A percentile compares a stretch with the other conserved stretches of the same genome.
Evolutionary conservation across 306 rosid genomes (phyloP).

Genomic region (Ziziphus jujuba): DNA sequence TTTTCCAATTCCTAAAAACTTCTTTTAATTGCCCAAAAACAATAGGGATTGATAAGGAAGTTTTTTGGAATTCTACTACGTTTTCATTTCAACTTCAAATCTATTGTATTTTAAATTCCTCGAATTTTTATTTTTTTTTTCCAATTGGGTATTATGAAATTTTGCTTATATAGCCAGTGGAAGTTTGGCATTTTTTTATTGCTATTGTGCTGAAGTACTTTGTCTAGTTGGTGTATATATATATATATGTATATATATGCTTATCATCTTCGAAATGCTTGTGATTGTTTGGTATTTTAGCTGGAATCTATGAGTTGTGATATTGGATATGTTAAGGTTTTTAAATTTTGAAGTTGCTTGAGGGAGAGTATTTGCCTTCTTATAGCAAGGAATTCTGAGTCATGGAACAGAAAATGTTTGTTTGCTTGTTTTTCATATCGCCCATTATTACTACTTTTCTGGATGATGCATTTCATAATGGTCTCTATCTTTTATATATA

Average conservation of each 20-base stretch:
- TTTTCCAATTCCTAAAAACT: not conserved
- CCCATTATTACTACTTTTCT: not conserved
- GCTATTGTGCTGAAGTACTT: not conserved
- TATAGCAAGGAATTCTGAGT: not conserved
- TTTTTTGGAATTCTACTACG: not conserved
- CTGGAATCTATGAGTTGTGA: not conserved
- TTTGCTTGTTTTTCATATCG: not conserved
- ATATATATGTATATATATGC: not conserved
- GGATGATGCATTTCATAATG: not conserved
- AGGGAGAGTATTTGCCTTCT: not conserved
- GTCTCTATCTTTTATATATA: not conserved
- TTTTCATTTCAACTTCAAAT: not conserved
- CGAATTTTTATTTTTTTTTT: not conserved
- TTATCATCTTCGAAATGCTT: not conserved
- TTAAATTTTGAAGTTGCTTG: not conserved
- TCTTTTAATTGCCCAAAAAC: not conserved
- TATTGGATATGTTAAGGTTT: not conserved
- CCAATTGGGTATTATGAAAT: not conserved
- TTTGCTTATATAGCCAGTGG: not conserved
- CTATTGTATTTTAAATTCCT: not conserved
- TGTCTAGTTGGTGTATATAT: not conserved
- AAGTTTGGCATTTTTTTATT: not conserved
- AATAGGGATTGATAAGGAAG: not conserved
- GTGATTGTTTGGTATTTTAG: constrained; percentile 7
- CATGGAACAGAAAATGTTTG: not conserved